Percentiles rank a stretch among this genome's conserved stretches.
Evolutionary conservation across 768 basidiomycete species (phyloP).

Genomic region (Suillus bovinus): DNA sequence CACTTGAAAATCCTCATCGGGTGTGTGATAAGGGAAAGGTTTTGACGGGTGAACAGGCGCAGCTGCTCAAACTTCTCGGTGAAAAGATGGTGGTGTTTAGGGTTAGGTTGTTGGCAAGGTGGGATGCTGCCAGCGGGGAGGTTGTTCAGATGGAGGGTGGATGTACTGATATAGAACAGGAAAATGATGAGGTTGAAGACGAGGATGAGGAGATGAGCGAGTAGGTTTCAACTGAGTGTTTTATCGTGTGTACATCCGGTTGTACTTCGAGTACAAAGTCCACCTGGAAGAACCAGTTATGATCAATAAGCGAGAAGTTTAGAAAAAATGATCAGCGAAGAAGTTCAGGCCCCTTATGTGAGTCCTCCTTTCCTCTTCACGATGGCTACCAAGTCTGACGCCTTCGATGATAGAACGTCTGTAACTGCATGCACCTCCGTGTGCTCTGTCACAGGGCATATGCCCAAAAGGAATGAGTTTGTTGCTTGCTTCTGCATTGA

Average conservation of each 20-base stretch:
- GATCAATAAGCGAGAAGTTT: no score
- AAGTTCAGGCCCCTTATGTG: no score
- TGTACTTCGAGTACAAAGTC: no score
- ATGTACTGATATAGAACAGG: slow-evolving; percentile 30
- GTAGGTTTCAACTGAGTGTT: slow-evolving; percentile 25
- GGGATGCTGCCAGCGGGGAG: slow-evolving; percentile 68
- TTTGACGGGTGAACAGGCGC: slow-evolving; percentile 85
- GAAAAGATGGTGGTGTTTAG: slow-evolving; percentile 86
- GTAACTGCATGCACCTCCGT: neutral
- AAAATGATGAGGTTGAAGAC: slow-evolving; percentile 37
- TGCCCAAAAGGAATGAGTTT: neutral
- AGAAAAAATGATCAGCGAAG: no score
- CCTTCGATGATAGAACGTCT: no score
- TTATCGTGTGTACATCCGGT: neutral
- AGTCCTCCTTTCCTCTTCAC: no score
- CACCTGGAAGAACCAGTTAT: no score
- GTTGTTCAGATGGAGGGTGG: slow-evolving; percentile 59
- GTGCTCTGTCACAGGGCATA: neutral
- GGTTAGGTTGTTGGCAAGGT: slow-evolving; percentile 68
- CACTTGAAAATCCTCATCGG: slow-evolving; percentile 73
- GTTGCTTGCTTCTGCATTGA: neutral
- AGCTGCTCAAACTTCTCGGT: slow-evolving; percentile 89
- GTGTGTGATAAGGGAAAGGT: slow-evolving; percentile 82
- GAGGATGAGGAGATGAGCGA: slow-evolving; percentile 54
- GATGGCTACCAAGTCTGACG: no score